Evolutionary conservation across 768 basidiomycete species (phyloP), one percentile per base, ranked within the genome.

Genomic region (Pulveroboletus sp.): DNA sequence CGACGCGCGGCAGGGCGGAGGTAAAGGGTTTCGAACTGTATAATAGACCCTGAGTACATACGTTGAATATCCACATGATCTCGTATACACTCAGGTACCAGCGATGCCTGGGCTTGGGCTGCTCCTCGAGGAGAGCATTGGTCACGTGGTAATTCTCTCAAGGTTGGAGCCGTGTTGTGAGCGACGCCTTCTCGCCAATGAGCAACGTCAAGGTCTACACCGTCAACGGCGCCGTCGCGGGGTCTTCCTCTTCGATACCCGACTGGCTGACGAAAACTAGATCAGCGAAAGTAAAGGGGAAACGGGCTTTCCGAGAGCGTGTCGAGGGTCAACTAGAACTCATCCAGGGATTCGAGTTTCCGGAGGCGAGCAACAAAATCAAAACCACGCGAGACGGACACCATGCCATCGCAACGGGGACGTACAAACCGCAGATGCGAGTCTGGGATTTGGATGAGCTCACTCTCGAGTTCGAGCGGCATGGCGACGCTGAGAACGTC

Each of bases 371-470:
- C 66, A 94, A 92, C 70, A 83, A 82, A 58, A 78, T 99, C 59
- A 93, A 85, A 69, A 86, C 86, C 5, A 97, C 94, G 3, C 75
- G 86, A 35, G 94, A 99, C 67, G 95, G 96, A 1, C 85, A 87
- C 60, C 87, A 94, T 79, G 86, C 83, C 10, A 79, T 98, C 49
- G 95, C 93, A 0, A 98, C 95, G 21, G 96, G 96, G 24, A 90
- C 88, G 3, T 99, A 99, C 73, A 99, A 99, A 69, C 96, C 96
- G 3, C 92, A 96, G 66, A 92, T 98, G 69, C 80, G 89, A 50
- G 91, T 95, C 5, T 99, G 89, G 85, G 96, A 98, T 68, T 71
- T 99, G 35, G 86, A 91, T 66, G 87, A 95, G 60, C 79, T 99
- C 30, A 83, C 92, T 6, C 76, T 89, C 49, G 98, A 99, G 69